A percentile compares a stretch with the other conserved stretches of the same genome.
Conservation (phyloP, 1,139 yeast species). For the Sugiyamaella xylanicola region DNA sequence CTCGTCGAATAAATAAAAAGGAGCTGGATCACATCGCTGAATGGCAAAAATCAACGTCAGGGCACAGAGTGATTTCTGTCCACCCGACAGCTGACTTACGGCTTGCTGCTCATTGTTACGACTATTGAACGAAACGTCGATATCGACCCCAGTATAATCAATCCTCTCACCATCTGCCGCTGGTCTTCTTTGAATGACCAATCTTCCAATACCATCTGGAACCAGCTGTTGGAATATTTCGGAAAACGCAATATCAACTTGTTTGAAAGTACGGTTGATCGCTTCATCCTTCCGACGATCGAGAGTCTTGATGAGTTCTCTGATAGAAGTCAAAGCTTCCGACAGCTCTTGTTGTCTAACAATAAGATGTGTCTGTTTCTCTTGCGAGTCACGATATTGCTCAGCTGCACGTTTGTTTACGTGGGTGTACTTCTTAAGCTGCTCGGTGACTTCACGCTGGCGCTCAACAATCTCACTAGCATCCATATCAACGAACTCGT, state of each 20-base stretch:
- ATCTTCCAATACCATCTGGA: constrained; percentile 77
- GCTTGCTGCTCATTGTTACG: constrained; percentile 83
- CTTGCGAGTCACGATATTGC: constrained; percentile 70
- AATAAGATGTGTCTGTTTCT: constrained; percentile 33
- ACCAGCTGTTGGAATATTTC: constrained; percentile 78
- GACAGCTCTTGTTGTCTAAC: constrained; percentile 70
- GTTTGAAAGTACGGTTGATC: constrained; percentile 72
- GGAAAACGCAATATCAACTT: constrained; percentile 72
- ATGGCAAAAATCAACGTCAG: constrained; percentile 90
- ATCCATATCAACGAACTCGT: constrained; percentile 47
- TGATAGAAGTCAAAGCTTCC: constrained; percentile 71
- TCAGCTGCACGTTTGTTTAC: constrained; percentile 91
- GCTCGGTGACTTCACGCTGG: constrained; percentile 59
- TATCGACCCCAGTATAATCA: constrained; percentile 80
- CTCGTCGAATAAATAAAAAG: constrained; percentile 93
- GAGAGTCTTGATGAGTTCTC: constrained; percentile 67
- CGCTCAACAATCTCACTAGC: constrained; percentile 59
- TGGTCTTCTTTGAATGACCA: constrained; percentile 36
- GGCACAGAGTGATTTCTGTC: constrained; percentile 94
- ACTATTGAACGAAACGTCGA: constrained; percentile 88
- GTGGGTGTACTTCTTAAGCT: constrained; percentile 66
- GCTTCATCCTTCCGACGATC: constrained; percentile 84
- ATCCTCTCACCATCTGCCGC: constrained; percentile 41
- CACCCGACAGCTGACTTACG: constrained; percentile 92
- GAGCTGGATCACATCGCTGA: constrained; percentile 95